phyloP scores from a whole-genome alignment of 306 rosid genomes.

The Castanopsis chinensis region DNA sequence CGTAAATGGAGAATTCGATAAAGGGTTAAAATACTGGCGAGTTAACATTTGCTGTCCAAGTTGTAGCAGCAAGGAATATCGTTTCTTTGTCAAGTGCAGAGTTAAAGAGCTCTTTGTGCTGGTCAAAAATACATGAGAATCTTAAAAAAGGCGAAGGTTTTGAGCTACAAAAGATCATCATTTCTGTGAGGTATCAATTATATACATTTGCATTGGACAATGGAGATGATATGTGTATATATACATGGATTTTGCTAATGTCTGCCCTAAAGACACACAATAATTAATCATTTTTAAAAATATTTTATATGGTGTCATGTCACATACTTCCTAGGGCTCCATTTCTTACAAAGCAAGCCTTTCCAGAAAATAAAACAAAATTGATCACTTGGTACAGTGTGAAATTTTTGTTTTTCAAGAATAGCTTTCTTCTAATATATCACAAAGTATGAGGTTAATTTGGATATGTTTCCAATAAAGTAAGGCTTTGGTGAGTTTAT shows the following conservation, averaged over 20 bases:
- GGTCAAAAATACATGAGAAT: slow-evolving; percentile 48
- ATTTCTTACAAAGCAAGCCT: background rate
- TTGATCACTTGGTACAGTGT: too few relatives aligned
- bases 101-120: slow-evolving; percentile 16
- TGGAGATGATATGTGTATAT: background rate
- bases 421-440: background rate
- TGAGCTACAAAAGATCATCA: slow-evolving; percentile 16
- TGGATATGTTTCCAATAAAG: background rate
- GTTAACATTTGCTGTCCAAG: slow-evolving; percentile 2
- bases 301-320: too few relatives aligned
- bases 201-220: slow-evolving; percentile 26
- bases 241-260: too few relatives aligned
- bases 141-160: slow-evolving; percentile 35
- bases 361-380: background rate
- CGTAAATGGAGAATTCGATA: slow-evolving; percentile 4
- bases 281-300: too few relatives aligned
- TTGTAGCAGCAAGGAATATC: slow-evolving; percentile 7
- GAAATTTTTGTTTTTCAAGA: background rate
- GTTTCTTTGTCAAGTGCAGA: background rate
- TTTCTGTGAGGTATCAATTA: slow-evolving; percentile 24
- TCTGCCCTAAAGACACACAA: too few relatives aligned
- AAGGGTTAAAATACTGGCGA: background rate
- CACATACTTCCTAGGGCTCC: background rate
- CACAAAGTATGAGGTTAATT: background rate
- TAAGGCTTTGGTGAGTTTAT: background rate